Percentiles rank a stretch among this genome's conserved stretches.
Evolutionary conservation across 768 basidiomycete species (phyloP).

Genomic region (Kwoniella sp.): DNA sequence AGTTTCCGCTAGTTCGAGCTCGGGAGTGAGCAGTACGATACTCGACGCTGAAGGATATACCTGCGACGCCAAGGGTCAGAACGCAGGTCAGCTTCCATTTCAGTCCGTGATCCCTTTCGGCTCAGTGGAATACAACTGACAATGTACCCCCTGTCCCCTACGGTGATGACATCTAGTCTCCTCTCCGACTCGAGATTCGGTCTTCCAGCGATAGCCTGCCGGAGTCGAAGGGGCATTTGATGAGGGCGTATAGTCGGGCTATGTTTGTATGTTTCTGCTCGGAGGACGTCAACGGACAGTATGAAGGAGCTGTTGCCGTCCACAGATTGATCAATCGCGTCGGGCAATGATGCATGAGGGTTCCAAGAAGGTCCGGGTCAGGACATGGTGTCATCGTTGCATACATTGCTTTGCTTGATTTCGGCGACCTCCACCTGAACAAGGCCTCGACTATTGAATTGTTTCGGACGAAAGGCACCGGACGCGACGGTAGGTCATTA

Average conservation of each 20-base stretch:
- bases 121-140: conserved; percentile 20
- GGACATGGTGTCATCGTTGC: not conserved
- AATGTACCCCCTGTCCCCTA: conserved; percentile 31
- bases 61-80: too few species aligned
- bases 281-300: too few species aligned
- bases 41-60: conserved; percentile 37
- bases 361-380: too few species aligned
- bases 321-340: too few species aligned
- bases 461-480: not conserved
- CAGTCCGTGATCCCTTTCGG: not conserved
- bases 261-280: too few species aligned
- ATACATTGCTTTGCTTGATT: too few species aligned
- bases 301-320: too few species aligned
- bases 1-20: conserved; percentile 34
- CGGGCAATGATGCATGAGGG: too few species aligned
- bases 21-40: conserved; percentile 34
- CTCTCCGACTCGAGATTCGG: conserved; percentile 24
- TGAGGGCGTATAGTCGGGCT: not conserved
- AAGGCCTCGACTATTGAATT: not conserved
- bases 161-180: conserved; percentile 15
- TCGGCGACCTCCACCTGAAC: not conserved
- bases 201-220: conserved; percentile 43
- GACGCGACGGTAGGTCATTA: not conserved
- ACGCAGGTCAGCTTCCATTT: conserved; percentile 16
- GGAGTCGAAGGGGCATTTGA: conserved; percentile 43